Evolutionary conservation across 345 rosid genomes (phyloP).

Genomic region (Corchorus capsularis): DNA sequence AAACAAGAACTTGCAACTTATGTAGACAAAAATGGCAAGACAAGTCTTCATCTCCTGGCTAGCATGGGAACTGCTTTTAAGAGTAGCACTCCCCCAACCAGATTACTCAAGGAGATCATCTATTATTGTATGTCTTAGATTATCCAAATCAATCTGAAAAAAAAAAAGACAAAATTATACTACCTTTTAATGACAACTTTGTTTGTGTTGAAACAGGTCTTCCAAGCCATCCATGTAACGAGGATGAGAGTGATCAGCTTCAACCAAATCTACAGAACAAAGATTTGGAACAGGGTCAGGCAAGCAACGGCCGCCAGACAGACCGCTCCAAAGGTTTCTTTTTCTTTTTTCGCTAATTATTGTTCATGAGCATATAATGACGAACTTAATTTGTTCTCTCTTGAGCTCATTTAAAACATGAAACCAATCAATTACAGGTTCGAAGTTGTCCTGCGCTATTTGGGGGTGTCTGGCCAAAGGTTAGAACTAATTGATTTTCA

Average conservation of each 20-base stretch:
- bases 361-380: neutral
- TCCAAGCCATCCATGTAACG: neutral
- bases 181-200: neutral
- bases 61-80: conserved; percentile 28
- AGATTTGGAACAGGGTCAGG: neutral
- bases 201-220: conserved; percentile 3
- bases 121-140: conserved; percentile 29
- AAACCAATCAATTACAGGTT: neutral
- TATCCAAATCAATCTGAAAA: too few species aligned
- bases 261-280: neutral
- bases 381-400: too few species aligned
- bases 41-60: conserved; percentile 28
- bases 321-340: neutral
- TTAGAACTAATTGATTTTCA: neutral
- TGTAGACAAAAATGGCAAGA: conserved; percentile 19
- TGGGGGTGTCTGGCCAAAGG: neutral
- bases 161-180: too few species aligned
- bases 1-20: neutral
- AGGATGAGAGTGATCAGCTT: neutral
- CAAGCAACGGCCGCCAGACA: neutral
- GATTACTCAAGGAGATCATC: neutral
- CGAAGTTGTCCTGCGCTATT: neutral
- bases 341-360: neutral
- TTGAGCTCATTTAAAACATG: neutral
- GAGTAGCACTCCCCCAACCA: conserved; percentile 16